Conservation (phyloP, 768 basidiomycete species). For the Agaricus subrufescens region DNA sequence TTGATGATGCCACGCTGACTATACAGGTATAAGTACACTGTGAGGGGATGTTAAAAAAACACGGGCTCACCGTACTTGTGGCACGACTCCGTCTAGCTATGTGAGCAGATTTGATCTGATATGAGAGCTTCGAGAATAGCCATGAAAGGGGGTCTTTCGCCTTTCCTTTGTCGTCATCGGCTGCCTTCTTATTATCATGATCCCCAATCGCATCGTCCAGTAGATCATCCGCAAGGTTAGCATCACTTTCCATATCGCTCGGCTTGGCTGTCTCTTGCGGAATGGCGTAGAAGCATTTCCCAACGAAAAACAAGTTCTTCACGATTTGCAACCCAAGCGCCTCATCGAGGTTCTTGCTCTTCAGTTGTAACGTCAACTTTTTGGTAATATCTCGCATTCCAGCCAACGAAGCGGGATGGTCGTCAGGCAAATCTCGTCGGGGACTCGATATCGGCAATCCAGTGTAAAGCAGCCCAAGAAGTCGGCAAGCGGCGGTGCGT, state of each 20-base stretch:
- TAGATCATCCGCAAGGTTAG: constrained; percentile 26
- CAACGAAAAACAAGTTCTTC: constrained; percentile 91
- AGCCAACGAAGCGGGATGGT: constrained; percentile 44
- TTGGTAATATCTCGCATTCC: constrained; percentile 68
- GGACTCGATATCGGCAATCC: constrained; percentile 42
- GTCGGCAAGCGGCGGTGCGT: constrained; percentile 70
- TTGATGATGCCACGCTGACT: constrained; percentile 83
- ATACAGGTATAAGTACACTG: constrained; percentile 10
- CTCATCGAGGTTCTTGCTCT: constrained; percentile 74
- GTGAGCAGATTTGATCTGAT: constrained; percentile 74
- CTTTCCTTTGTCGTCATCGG: constrained; percentile 16
- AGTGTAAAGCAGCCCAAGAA: constrained; percentile 68
- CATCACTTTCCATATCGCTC: constrained; percentile 19
- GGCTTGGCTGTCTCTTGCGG: constrained; percentile 14
- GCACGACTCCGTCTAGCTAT: constrained; percentile 61
- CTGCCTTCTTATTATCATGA: constrained; percentile 16
- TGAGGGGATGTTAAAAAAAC: not conserved
- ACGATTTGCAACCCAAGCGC: constrained; percentile 76
- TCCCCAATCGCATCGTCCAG: constrained; percentile 20
- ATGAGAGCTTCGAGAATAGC: constrained; percentile 93
- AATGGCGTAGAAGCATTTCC: constrained; percentile 68
- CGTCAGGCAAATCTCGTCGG: constrained; percentile 20
- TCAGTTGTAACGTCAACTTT: constrained; percentile 73
- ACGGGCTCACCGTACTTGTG: constrained; percentile 34
- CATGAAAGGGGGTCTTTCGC: constrained; percentile 55